Conservation (phyloP, 2,329 filamentous ascomycete species). For the Endocalyx cinctus region DNA sequence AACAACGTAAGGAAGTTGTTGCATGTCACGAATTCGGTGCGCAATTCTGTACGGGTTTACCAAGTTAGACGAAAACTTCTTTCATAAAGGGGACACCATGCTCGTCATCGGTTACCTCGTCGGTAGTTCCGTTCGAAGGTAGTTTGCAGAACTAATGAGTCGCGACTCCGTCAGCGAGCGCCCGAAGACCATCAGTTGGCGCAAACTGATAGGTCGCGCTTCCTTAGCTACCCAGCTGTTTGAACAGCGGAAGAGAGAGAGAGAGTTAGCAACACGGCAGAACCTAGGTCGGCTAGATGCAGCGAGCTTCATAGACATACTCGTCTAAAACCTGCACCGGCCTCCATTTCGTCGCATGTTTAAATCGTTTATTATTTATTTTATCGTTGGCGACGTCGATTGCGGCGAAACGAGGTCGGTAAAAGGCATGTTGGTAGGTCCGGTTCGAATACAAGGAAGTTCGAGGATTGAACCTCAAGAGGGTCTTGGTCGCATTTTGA, state of each 20-base stretch:
- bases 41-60: constrained; percentile 57
- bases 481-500: constrained; percentile 41
- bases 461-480: no score
- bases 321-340: constrained; percentile 61
- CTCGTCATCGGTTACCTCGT: constrained; percentile 66
- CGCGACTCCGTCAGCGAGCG: constrained; percentile 86
- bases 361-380: constrained; percentile 17
- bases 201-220: constrained; percentile 89
- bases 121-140: constrained; percentile 90
- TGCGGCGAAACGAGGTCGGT: no score
- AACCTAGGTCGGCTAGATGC: no score
- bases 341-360: constrained; percentile 48
- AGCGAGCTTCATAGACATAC: constrained; percentile 39
- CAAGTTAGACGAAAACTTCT: no score
- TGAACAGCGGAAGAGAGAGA: no score
- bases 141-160: constrained; percentile 91
- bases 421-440: no score
- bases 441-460: no score
- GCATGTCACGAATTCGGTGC: constrained; percentile 94
- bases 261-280: no score
- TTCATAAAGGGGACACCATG: no score
- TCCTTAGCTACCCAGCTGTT: constrained; percentile 86
- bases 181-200: constrained; percentile 96
- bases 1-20: constrained; percentile 90
- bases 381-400: constrained; percentile 9